Conservation (phyloP, 768 basidiomycete species). For the Termitomyces bulborhizus region DNA sequence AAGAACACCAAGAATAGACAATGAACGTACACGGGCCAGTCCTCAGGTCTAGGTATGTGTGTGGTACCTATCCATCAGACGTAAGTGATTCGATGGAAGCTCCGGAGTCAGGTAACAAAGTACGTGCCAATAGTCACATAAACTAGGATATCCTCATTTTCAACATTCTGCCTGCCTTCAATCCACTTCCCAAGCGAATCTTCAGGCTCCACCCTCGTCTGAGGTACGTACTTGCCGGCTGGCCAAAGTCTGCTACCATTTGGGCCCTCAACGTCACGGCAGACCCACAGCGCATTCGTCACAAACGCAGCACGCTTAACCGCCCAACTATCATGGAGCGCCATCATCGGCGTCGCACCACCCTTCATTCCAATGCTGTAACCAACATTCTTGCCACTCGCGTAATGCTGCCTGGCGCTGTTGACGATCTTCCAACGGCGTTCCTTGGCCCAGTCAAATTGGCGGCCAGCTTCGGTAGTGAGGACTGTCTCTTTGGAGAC, state of each 20-base stretch:
- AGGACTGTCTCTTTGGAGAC: slow-evolving; percentile 55
- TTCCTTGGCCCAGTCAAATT: slow-evolving; percentile 59
- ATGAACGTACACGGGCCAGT: slow-evolving; percentile 69
- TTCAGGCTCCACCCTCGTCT: slow-evolving; percentile 62
- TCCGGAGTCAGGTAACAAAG: slow-evolving; percentile 1
- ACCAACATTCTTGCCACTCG: slow-evolving; percentile 64
- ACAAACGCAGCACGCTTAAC: slow-evolving; percentile 71
- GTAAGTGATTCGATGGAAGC: not conserved
- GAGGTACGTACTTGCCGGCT: slow-evolving; percentile 80
- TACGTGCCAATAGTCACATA: slow-evolving; percentile 63
- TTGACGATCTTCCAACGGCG: slow-evolving; percentile 86
- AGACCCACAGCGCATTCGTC: slow-evolving; percentile 78
- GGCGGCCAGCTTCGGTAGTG: slow-evolving; percentile 55
- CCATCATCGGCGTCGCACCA: slow-evolving; percentile 57
- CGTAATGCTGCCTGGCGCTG: slow-evolving; percentile 58
- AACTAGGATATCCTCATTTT: slow-evolving; percentile 74
- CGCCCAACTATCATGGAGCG: slow-evolving; percentile 61
- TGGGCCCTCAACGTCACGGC: slow-evolving; percentile 59
- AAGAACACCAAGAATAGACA: not conserved
- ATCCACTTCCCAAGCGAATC: slow-evolving; percentile 78
- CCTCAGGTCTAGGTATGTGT: slow-evolving; percentile 81
- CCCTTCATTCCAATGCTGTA: slow-evolving; percentile 71
- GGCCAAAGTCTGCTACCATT: slow-evolving; percentile 70
- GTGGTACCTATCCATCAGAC: slow-evolving; percentile 49
- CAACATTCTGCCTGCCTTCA: slow-evolving; percentile 52